Base-by-base conservation (phyloP, 495 filamentous ascomycete genomes). In the Astrothelium subdiscretum region DNA sequence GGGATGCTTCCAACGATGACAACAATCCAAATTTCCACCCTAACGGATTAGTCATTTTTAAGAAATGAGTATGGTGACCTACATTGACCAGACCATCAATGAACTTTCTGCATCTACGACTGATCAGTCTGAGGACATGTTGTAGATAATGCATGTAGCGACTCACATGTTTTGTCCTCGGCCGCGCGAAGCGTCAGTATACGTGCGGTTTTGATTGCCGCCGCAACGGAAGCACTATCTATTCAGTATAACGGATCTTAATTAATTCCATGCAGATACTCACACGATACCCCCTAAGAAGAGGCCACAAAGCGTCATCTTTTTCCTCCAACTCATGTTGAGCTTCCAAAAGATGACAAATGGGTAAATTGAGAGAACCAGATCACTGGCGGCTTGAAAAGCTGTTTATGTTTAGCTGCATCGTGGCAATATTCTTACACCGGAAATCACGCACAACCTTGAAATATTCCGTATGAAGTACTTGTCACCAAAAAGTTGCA, bases 281-380 rank as follows among this genome's bases (percentile, higher is more conserved):
- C 29, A 54, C 48, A 54, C n/a, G 1, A 64, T 18, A 32, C 62
- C 62, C n/a, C 48, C 62, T 18, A 58, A 24, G 40, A 64, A 60
- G 6, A 64, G 31, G 3, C 15, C 62, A 12, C 35, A 64, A 12
- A 64, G 29, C 13, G 32, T 38, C 15, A 59, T 26, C 40, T 61
- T 64, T 18, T 32, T 29, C 38, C 52, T 58, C 58, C 58, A 61
- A 12, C 57, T 60, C 58, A 64, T 61, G 22, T 58, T 32, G 0
- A 64, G 62, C 27, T 48, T 22, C 62, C 62, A 51, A 32, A 64
- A 64, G 20, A 64, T 59, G 38, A 60, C 51, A 27, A 64, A 27
- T 0, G 62, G 62, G 38, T 64, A 64, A 32, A 64, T 64, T 4
- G 62, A 58, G 18, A 64, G 57, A 44, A 38, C 57, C 18, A 48